Conservation (phyloP, 1,284 basidiomycete species). For the Afroboletus lepidellus region DNA sequence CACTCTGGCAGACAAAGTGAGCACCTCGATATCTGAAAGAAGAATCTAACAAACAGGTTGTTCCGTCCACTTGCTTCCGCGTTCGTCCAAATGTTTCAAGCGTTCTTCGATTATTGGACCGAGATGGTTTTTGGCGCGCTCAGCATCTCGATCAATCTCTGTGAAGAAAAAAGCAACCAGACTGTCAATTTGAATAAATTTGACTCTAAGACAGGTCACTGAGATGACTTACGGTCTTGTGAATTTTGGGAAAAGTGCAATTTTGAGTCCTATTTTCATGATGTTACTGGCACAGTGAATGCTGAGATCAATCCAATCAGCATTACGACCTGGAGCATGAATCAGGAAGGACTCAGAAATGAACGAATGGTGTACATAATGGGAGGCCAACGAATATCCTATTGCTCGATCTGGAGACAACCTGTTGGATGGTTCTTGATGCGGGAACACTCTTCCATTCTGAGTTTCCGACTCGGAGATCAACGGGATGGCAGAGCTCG, state of each 20-base stretch:
- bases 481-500: no score
- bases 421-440: conserved; percentile 12
- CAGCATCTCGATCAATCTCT: not conserved
- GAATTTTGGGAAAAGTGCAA: not conserved
- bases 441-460: conserved; percentile 27
- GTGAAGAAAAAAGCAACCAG: not conserved
- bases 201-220: not conserved
- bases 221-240: not conserved
- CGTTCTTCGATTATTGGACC: conserved; percentile 41
- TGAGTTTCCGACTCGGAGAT: conserved; percentile 7
- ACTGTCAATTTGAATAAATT: not conserved
- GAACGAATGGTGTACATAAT: conserved; percentile 28
- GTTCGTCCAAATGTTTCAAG: conserved; percentile 26
- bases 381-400: conserved; percentile 42
- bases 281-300: conserved; percentile 11
- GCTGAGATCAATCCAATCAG: conserved; percentile 36
- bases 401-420: conserved; percentile 35
- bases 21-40: not conserved
- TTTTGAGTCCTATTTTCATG: not conserved
- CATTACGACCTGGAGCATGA: not conserved
- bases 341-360: not conserved
- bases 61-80: conserved; percentile 18
- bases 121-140: conserved; percentile 27
- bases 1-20: conserved; percentile 28
- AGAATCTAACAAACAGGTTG: not conserved